Evolutionary conservation across 768 basidiomycete species (phyloP).

Genomic region (Pholiota molesta): DNA sequence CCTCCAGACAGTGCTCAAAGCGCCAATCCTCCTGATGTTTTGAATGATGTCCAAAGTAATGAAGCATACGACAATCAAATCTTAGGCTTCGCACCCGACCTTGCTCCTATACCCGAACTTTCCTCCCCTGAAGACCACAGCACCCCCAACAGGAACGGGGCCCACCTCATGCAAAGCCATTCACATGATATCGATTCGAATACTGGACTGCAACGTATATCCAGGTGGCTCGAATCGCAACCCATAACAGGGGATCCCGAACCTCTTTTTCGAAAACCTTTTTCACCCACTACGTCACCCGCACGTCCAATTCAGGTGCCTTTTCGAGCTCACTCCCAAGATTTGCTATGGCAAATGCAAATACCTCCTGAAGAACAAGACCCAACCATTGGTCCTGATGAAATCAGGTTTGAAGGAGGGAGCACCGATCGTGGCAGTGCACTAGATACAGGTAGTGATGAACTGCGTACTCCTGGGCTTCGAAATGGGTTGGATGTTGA

Average conservation of each 20-base stretch:
- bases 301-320: conserved; percentile 9
- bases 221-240: conserved; percentile 23
- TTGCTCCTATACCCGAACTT: conserved; percentile 34
- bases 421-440: neutral
- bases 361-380: conserved; percentile 16
- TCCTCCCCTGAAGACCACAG: conserved; percentile 27
- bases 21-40: conserved; percentile 28
- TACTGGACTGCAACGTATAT: neutral
- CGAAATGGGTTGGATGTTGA: neutral
- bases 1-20: conserved; percentile 38
- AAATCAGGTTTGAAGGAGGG: neutral
- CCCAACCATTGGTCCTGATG: neutral
- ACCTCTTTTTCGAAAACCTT: conserved; percentile 23
- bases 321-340: conserved; percentile 21
- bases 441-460: conserved; percentile 12
- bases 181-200: neutral
- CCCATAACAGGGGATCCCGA: conserved; percentile 15
- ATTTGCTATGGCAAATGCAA: conserved; percentile 18
- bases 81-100: conserved; percentile 25
- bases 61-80: conserved; percentile 20
- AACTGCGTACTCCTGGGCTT: conserved; percentile 5
- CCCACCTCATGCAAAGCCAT: neutral
- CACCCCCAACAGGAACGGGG: conserved; percentile 13
- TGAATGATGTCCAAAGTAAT: conserved; percentile 23
- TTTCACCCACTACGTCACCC: conserved; percentile 18